phyloP scores from a whole-genome alignment of 2,329 filamentous ascomycete species.

The Fusarium sacchari region DNA sequence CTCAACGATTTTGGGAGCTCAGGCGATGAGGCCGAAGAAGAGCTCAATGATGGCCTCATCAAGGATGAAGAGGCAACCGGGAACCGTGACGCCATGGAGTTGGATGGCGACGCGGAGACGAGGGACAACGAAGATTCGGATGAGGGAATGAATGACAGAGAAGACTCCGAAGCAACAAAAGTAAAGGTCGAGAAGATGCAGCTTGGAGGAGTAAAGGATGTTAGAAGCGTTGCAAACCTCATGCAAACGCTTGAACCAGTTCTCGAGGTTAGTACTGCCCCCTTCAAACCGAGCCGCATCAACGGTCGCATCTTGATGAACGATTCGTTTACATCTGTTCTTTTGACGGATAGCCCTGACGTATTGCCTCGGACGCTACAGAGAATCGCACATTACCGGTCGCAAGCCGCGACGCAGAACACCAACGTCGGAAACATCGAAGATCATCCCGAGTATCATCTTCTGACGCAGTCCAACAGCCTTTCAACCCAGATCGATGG shows the following conservation, averaged over 20 bases:
- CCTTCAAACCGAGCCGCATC: conserved; percentile 37
- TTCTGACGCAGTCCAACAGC: conserved; percentile 87
- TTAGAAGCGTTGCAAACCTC: conserved; percentile 80
- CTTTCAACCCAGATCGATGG: conserved; percentile 92
- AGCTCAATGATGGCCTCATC: conserved; percentile 61
- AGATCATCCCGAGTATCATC: conserved; percentile 90
- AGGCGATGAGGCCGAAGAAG: conserved; percentile 77
- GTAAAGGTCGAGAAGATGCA: conserved; percentile 86
- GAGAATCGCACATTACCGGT: conserved; percentile 84
- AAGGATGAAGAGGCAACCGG: conserved; percentile 54
- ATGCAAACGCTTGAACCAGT: conserved; percentile 86
- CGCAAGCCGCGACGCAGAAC: conserved; percentile 71
- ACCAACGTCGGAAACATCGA: conserved; percentile 83
- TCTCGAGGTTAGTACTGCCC: conserved; percentile 74
- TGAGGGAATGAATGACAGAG: conserved; percentile 59
- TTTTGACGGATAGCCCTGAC: conserved; percentile 74
- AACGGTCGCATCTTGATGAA: conserved; percentile 36
- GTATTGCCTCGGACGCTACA: conserved; percentile 62
- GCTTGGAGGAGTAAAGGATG: conserved; percentile 76
- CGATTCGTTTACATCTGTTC: conserved; percentile 70
- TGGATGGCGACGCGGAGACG: conserved; percentile 48
- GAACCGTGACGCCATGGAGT: conserved; percentile 65
- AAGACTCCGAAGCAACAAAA: conserved; percentile 76
- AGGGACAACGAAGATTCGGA: conserved; percentile 63
- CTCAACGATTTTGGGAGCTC: conserved; percentile 76